These are phyloP conservation scores for Psilocybe cubensis DNA, from an alignment of 768 basidiomycete species.

Conservation along the genomic window DNA sequence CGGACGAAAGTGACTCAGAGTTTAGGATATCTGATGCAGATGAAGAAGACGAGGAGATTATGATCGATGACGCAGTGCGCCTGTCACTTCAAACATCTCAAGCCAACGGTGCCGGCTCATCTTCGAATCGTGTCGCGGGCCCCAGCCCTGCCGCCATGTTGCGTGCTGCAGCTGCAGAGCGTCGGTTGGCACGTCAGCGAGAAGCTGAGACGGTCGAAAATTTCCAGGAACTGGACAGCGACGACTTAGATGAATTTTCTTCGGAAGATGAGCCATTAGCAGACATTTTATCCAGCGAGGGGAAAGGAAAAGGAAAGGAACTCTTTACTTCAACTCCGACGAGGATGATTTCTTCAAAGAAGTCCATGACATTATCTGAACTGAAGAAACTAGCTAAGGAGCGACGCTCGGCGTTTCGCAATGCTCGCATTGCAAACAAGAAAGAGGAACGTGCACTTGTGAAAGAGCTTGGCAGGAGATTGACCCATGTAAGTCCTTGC, in stretches of 20 bases:
- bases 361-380: slow-evolving; percentile 37
- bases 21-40: slow-evolving; percentile 46
- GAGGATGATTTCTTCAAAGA: not conserved
- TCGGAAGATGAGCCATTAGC: slow-evolving; percentile 38
- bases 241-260: slow-evolving; percentile 23
- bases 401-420: slow-evolving; percentile 20
- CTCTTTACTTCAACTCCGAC: not conserved
- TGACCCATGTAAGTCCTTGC: slow-evolving; percentile 62
- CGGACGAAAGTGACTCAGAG: slow-evolving; percentile 63
- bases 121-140: slow-evolving; percentile 35
- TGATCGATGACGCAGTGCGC: slow-evolving; percentile 61
- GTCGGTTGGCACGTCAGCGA: slow-evolving; percentile 41
- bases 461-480: slow-evolving; percentile 66
- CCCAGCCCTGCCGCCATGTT: slow-evolving; percentile 43
- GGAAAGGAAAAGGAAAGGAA: slow-evolving; percentile 16
- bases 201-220: slow-evolving; percentile 36
- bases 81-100: slow-evolving; percentile 47
- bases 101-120: slow-evolving; percentile 37
- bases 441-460: slow-evolving; percentile 54
- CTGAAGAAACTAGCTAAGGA: slow-evolving; percentile 29
- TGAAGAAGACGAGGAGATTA: slow-evolving; percentile 50
- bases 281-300: not conserved
- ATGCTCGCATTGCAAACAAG: slow-evolving; percentile 34
- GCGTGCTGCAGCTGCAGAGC: slow-evolving; percentile 59
- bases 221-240: slow-evolving; percentile 30